A percentile compares a stretch with the other conserved stretches of the same genome.
Conservation (phyloP, 495 filamentous ascomycete genomes). For the Aspergillus steynii region DNA sequence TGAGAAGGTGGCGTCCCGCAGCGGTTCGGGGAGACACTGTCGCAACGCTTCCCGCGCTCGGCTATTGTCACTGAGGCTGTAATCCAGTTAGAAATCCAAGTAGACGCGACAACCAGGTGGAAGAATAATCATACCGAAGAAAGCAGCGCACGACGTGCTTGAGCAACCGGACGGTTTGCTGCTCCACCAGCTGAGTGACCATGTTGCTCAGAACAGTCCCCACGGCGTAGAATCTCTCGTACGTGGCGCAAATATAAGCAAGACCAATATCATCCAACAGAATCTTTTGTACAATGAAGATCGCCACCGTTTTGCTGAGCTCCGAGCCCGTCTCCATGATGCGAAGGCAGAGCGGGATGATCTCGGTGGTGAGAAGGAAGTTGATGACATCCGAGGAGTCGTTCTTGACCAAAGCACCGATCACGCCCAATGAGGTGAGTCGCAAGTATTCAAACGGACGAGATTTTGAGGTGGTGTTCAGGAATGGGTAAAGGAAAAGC, state of each 20-base stretch:
- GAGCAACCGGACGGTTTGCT: slow-evolving; percentile 91
- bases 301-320: slow-evolving; percentile 97
- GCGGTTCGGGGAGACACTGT: slow-evolving; percentile 94
- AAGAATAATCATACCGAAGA: slow-evolving; percentile 63
- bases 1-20: slow-evolving; percentile 95
- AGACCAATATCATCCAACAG: slow-evolving; percentile 95
- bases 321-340: slow-evolving; percentile 99
- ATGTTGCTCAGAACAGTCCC: slow-evolving; percentile 98
- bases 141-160: slow-evolving; percentile 99
- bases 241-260: slow-evolving; percentile 97
- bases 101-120: not conserved
- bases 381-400: slow-evolving; percentile 98
- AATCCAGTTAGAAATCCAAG: slow-evolving; percentile 20
- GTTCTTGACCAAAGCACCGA: slow-evolving; percentile 97
- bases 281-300: slow-evolving; percentile 99
- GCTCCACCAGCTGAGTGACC: slow-evolving; percentile 95
- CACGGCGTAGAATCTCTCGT: slow-evolving; percentile 98
- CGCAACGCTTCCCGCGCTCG: slow-evolving; percentile 92
- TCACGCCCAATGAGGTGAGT: slow-evolving; percentile 96
- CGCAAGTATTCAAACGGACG: slow-evolving; percentile 97
- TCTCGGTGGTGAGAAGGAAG: slow-evolving; percentile 97
- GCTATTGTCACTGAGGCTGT: slow-evolving; percentile 91
- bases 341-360: slow-evolving; percentile 94
- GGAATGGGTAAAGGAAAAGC: slow-evolving; percentile 95
- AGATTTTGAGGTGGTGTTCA: slow-evolving; percentile 98